These are phyloP conservation scores for Pythium aristosporum DNA, from an alignment of 352 stramenopile species.

Conservation along the genomic window DNA sequence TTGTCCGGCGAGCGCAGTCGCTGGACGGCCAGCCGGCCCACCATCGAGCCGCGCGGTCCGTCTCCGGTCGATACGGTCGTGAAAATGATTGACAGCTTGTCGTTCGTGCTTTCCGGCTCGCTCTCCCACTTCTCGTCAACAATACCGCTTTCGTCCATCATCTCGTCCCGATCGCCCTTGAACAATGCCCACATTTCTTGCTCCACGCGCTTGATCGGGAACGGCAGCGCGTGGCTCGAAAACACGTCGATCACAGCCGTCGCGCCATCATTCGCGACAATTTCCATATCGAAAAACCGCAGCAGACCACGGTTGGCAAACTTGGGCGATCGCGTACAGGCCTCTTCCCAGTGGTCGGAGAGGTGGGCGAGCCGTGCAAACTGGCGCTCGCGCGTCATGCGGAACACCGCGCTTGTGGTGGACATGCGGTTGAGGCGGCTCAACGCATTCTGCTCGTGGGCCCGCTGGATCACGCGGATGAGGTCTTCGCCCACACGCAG, in stretches of 20 bases:
- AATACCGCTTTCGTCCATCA: not conserved
- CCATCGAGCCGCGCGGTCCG: conserved; percentile 10
- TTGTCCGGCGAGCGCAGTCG: not conserved
- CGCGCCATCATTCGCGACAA: not conserved
- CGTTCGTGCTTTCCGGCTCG: not conserved
- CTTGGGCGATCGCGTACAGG: not conserved
- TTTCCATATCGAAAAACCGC: not conserved
- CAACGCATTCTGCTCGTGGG: not conserved
- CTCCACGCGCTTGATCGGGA: not conserved
- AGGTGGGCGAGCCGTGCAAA: not conserved
- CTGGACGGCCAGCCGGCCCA: conserved; percentile 14
- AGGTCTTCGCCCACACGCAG: conserved; percentile 11
- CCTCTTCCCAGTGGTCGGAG: not conserved
- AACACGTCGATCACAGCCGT: not conserved
- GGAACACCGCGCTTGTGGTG: not conserved
- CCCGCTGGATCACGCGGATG: conserved; percentile 11
- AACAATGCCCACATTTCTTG: conserved; percentile 9
- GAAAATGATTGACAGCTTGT: not conserved
- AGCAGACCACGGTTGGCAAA: not conserved
- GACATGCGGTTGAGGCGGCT: too few species aligned
- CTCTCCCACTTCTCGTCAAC: conserved; percentile 4
- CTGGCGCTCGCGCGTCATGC: not conserved
- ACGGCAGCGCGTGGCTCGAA: conserved; percentile 16
- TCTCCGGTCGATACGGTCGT: not conserved
- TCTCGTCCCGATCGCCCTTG: not conserved